Evolutionary conservation across 805 yeast species (phyloP).

Genomic region (Barnettozyma salicaria): DNA sequence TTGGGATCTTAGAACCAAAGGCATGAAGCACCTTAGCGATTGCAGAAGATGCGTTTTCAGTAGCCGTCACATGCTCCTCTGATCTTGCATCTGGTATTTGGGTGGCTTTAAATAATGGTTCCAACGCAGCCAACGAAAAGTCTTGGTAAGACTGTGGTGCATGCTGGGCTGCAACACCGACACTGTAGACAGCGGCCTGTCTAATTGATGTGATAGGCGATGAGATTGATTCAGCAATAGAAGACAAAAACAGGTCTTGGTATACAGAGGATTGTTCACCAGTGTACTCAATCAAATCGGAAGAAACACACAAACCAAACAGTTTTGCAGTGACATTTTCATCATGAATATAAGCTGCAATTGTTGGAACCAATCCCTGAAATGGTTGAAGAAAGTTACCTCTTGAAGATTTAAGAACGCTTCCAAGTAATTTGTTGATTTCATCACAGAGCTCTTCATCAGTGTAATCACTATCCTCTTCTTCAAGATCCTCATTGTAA

Average conservation of each 20-base stretch:
- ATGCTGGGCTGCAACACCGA: slow-evolving; percentile 81
- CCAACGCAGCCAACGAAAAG: slow-evolving; percentile 63
- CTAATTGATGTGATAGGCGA: slow-evolving; percentile 67
- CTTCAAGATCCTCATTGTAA: slow-evolving; percentile 80
- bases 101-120: slow-evolving; percentile 66
- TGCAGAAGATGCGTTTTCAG: slow-evolving; percentile 79
- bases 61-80: slow-evolving; percentile 81
- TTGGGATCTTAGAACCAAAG: slow-evolving; percentile 53
- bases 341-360: slow-evolving; percentile 57
- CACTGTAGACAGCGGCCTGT: slow-evolving; percentile 79
- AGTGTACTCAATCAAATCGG: slow-evolving; percentile 75
- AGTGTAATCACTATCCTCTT: slow-evolving; percentile 74
- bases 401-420: slow-evolving; percentile 60
- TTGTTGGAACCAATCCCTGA: slow-evolving; percentile 55
- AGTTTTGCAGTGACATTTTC: slow-evolving; percentile 62
- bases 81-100: slow-evolving; percentile 74
- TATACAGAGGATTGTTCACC: slow-evolving; percentile 63
- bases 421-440: slow-evolving; percentile 66
- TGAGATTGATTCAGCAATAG: slow-evolving; percentile 60
- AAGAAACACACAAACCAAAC: slow-evolving; percentile 74
- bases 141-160: slow-evolving; percentile 64
- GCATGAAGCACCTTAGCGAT: slow-evolving; percentile 77
- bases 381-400: slow-evolving; percentile 57
- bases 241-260: slow-evolving; percentile 57
- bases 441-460: slow-evolving; percentile 91